Conservation (phyloP, 495 filamentous ascomycete species). For the Trichoderma gamsii region DNA sequence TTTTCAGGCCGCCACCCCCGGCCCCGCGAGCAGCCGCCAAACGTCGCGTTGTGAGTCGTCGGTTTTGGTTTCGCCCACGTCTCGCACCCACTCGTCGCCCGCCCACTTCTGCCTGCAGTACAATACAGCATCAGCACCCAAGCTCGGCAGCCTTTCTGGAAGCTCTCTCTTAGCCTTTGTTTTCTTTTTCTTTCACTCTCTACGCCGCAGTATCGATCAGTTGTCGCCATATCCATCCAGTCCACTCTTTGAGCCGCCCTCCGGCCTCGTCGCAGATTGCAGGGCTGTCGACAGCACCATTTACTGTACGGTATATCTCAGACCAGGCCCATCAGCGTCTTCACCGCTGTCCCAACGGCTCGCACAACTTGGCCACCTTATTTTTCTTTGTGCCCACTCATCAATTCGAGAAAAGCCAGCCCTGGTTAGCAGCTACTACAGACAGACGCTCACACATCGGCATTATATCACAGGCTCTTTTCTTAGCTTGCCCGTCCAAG, state of each 20-base stretch:
- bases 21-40: constrained; percentile 2
- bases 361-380: not conserved
- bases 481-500: not conserved
- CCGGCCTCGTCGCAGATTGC: not conserved
- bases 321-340: not conserved
- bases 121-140: constrained; percentile 9
- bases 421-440: not conserved
- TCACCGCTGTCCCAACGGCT: constrained; percentile 5
- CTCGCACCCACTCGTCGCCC: constrained; percentile 10
- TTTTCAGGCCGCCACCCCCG: not conserved
- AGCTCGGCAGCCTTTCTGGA: constrained; percentile 3
- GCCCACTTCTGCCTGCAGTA: constrained; percentile 6
- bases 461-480: not conserved
- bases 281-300: constrained; percentile 1
- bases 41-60: constrained; percentile 13
- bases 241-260: constrained; percentile 1
- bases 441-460: not conserved
- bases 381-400: not conserved
- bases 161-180: constrained; percentile 9
- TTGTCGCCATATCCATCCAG: not conserved
- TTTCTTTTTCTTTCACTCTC: not conserved
- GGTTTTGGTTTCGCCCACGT: not conserved
- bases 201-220: not conserved
- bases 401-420: not conserved
- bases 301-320: not conserved